These are phyloP conservation scores for Penicillium fimorum DNA, from an alignment of 495 filamentous ascomycete genomes.

Conservation along the genomic window DNA sequence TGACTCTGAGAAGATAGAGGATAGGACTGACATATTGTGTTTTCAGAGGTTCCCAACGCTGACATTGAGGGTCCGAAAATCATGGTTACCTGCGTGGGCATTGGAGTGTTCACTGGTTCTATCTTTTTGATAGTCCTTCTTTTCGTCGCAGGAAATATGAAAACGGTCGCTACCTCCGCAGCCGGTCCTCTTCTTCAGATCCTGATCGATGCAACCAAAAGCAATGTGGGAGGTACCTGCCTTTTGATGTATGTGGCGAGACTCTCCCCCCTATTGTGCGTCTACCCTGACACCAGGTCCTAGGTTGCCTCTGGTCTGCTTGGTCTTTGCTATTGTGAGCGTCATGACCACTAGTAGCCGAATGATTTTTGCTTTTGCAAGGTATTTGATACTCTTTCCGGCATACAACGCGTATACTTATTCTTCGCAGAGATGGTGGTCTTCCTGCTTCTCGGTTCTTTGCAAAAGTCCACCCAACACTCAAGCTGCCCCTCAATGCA, in stretches of 20 bases:
- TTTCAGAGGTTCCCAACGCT: conserved; percentile 63
- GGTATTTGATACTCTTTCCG: conserved; percentile 18
- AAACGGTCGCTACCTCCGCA: conserved; percentile 54
- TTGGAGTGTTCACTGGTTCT: conserved; percentile 64
- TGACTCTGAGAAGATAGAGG: neutral
- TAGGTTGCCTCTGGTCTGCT: conserved; percentile 63
- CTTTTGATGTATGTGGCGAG: conserved; percentile 54
- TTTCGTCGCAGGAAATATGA: conserved; percentile 56
- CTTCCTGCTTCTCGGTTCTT: conserved; percentile 63
- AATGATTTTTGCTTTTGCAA: conserved; percentile 72
- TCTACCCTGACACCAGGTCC: conserved; percentile 3
- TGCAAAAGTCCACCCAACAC: conserved; percentile 56
- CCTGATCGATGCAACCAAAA: conserved; percentile 63
- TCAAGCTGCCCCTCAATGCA: conserved; percentile 66
- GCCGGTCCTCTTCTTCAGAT: conserved; percentile 68
- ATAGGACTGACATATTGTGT: conserved; percentile 1
- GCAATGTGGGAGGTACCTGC: conserved; percentile 59
- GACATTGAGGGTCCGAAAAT: conserved; percentile 62
- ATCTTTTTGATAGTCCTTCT: conserved; percentile 63
- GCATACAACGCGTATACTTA: neutral
- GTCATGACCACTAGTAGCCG: conserved; percentile 73
- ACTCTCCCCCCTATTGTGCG: neutral
- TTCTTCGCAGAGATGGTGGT: conserved; percentile 55
- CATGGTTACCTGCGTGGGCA: conserved; percentile 68
- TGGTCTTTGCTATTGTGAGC: conserved; percentile 64